Base-by-base conservation (phyloP, 106 monocot species). In the Ottelia alismoides region DNA sequence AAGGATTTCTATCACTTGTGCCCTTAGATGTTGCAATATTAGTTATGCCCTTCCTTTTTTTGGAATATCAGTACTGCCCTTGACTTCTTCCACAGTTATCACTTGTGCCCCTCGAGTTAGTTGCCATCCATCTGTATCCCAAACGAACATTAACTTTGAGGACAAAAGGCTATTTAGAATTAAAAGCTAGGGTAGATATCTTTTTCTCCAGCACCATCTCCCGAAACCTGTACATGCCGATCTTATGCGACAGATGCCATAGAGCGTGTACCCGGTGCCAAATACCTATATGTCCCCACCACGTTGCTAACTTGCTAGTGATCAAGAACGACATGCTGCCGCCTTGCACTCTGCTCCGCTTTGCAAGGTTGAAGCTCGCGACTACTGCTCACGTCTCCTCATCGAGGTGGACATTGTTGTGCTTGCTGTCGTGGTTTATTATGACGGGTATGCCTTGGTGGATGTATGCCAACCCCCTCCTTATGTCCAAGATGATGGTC, bases 181-280 rank as follows among this genome's bases (percentile, higher is more conserved):
- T n/a, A n/a, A n/a, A n/a, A n/a, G n/a, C n/a, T n/a, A n/a, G n/a
- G n/a, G n/a, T n/a, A n/a, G n/a, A n/a, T n/a, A n/a, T n/a, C n/a
- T n/a, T n/a, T n/a, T n/a, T 27, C 53, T 54, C 53, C 28, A 54
- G 28, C 17, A 54, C 28, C 26, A 54, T 28, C 53, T 27, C 53
- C 6, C 53, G 27, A 16, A 43, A 16, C 16, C 10, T 16, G 16
- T 7, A 43, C 6, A 43, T 43, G 40, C 16, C 87, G 57, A 81
- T 88, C 65, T 79, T 88, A 66, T 82, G 81, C 5, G 87, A 82
- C 24, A 88, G 64, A 63, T 82, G 87, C 22, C 87, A 28, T 88
- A 82, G 47, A 82, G 63, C 0, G 82, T 78, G 53, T 43, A 43
- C 40, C 40, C 40, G 40, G 40, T 7, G 40, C 10, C 40, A 43